Evolutionary conservation across 257 asterid species (phyloP).

Genomic region (Gentiana dahurica): DNA sequence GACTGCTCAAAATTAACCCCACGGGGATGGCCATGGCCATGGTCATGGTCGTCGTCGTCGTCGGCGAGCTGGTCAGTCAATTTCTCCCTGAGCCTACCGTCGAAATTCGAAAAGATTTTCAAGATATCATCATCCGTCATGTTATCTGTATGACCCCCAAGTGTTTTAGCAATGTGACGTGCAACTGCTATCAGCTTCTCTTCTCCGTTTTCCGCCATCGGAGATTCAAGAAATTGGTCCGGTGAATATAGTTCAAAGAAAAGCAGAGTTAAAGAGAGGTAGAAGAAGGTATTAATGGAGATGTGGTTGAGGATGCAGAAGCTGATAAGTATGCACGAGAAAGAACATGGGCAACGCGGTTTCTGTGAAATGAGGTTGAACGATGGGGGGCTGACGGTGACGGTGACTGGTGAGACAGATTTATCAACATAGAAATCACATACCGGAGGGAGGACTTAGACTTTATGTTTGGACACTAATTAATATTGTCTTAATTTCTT

Average conservation of each 20-base stretch:
- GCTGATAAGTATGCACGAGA: not conserved
- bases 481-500: too few relatives aligned
- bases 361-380: constrained; percentile 5
- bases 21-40: constrained; percentile 15
- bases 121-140: constrained; percentile 93
- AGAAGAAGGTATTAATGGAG: not conserved
- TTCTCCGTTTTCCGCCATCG: constrained; percentile 93
- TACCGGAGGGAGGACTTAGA: too few relatives aligned
- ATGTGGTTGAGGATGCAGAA: too few relatives aligned
- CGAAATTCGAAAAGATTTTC: constrained; percentile 86
- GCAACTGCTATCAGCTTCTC: constrained; percentile 92
- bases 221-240: constrained; percentile 1
- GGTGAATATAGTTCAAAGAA: not conserved
- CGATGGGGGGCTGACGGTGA: not conserved
- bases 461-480: too few relatives aligned
- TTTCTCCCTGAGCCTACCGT: constrained; percentile 72
- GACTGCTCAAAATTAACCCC: constrained; percentile 31
- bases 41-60: constrained; percentile 8
- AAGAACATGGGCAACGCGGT: constrained; percentile 16
- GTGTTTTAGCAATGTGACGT: constrained; percentile 91
- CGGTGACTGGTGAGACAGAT: not conserved
- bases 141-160: constrained; percentile 83
- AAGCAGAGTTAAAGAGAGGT: not conserved
- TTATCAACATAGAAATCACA: too few relatives aligned
- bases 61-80: constrained; percentile 55